Evolutionary conservation across 345 rosid species (phyloP).

Genomic region (Erucastrum elatum): DNA sequence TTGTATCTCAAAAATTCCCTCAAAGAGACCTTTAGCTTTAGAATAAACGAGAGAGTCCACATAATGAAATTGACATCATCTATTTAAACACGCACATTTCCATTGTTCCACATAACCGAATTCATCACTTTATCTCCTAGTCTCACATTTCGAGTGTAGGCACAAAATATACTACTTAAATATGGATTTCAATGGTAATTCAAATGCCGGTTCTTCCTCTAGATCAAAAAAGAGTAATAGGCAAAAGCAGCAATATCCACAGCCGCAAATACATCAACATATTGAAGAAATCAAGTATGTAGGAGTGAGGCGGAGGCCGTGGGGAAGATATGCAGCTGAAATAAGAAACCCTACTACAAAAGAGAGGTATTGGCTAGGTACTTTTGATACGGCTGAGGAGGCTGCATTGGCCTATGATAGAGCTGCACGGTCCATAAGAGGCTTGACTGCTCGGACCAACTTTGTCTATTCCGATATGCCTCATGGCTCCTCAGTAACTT

Average conservation of each 20-base stretch:
- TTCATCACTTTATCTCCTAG: constrained; percentile 13
- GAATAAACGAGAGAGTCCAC: constrained; percentile 17
- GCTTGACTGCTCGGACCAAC: constrained; percentile 85
- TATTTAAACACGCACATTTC: constrained; percentile 30
- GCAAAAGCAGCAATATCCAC: constrained; percentile 30
- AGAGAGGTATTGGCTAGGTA: constrained; percentile 93
- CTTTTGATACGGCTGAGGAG: constrained; percentile 86
- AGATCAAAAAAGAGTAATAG: constrained; percentile 50
- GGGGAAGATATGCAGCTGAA: constrained; percentile 97
- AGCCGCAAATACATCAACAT: constrained; percentile 44
- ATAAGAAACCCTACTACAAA: constrained; percentile 92
- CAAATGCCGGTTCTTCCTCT: constrained; percentile 51
- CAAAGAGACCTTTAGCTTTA: constrained; percentile 18
- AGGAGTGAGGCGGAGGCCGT: constrained; percentile 93
- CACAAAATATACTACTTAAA: constrained; percentile 7
- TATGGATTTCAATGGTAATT: constrained; percentile 36
- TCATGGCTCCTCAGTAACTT: constrained; percentile 74
- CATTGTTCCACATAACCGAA: constrained; percentile 22
- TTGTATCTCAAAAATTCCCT: constrained; percentile 15
- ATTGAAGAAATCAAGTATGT: constrained; percentile 54
- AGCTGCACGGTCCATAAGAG: constrained; percentile 85
- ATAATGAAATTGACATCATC: constrained; percentile 9
- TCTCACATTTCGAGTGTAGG: constrained; percentile 10
- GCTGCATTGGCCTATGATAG: constrained; percentile 95
- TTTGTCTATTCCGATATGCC: constrained; percentile 94